Conservation (phyloP, 2,329 filamentous ascomycete species). For the Emergomyces pasteurianus region DNA sequence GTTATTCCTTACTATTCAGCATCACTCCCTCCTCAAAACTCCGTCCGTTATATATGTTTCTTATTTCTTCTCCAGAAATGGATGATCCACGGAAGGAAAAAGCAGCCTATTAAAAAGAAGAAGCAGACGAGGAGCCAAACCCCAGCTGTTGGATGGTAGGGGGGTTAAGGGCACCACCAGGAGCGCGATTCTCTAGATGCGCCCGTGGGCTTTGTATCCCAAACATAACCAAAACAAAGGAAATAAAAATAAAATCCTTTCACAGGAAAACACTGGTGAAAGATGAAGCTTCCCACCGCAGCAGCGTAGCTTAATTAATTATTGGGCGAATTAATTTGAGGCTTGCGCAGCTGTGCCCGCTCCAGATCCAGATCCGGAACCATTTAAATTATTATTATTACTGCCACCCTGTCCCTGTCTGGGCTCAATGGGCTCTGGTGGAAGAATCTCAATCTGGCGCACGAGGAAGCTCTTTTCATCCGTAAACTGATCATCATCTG, state of each 20-base stretch:
- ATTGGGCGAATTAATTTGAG: neutral
- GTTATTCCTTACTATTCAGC: neutral
- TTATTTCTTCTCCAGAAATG: neutral
- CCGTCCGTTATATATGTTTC: neutral
- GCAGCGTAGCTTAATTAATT: neutral
- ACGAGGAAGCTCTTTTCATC: slow-evolving; percentile 96
- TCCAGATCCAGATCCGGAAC: neutral
- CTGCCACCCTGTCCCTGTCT: slow-evolving; percentile 7
- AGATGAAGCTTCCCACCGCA: neutral
- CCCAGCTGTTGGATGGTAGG: neutral
- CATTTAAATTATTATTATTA: neutral
- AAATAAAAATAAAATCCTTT: neutral
- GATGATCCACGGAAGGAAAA: neutral
- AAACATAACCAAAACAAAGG: neutral
- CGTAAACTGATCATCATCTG: slow-evolving; percentile 95
- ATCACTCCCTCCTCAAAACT: neutral
- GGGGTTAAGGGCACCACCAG: neutral
- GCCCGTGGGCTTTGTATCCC: neutral
- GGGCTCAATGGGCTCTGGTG: slow-evolving; percentile 31
- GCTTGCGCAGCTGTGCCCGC: neutral
- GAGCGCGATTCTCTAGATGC: neutral
- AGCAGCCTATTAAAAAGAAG: neutral
- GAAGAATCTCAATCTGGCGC: slow-evolving; percentile 62
- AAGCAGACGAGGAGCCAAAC: neutral
- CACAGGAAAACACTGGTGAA: neutral